Evolutionary conservation across 768 basidiomycete genomes (phyloP).

Genomic region (Phylloporus sp.): DNA sequence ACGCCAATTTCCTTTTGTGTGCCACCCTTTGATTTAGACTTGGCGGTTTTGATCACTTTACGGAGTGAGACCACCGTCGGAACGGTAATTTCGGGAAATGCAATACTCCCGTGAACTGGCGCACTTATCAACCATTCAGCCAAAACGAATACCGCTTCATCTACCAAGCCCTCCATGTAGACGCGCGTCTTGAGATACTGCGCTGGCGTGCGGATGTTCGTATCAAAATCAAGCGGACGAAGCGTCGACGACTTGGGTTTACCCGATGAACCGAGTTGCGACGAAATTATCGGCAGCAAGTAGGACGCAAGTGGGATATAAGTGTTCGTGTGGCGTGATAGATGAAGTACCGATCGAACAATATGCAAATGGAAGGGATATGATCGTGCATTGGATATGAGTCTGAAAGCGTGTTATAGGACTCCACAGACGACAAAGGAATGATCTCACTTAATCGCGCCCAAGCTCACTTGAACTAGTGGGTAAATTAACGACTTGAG

Average conservation of each 20-base stretch:
- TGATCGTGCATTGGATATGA: constrained; percentile 86
- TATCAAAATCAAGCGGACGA: constrained; percentile 85
- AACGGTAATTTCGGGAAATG: constrained; percentile 89
- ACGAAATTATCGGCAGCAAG: constrained; percentile 81
- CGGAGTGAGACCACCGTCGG: constrained; percentile 72
- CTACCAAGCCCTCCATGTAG: constrained; percentile 76
- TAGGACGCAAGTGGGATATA: constrained; percentile 88
- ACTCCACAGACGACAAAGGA: neutral
- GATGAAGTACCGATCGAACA: constrained; percentile 79
- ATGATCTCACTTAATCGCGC: constrained; percentile 76
- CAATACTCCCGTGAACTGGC: constrained; percentile 77
- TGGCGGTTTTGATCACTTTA: constrained; percentile 65
- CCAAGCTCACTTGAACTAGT: constrained; percentile 89
- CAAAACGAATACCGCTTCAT: constrained; percentile 76
- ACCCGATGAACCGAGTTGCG: constrained; percentile 60
- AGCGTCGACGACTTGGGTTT: constrained; percentile 83
- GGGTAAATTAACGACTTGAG: constrained; percentile 91
- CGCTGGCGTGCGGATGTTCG: constrained; percentile 80
- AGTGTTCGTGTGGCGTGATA: constrained; percentile 76
- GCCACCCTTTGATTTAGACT: constrained; percentile 34
- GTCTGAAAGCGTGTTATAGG: constrained; percentile 42
- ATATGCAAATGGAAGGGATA: constrained; percentile 95
- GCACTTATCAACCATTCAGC: constrained; percentile 76
- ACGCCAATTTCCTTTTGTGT: constrained; percentile 52
- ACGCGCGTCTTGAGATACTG: constrained; percentile 87